Evolutionary conservation across 345 rosid species (phyloP).

Genomic region (Xanthoceras sorbifolium): DNA sequence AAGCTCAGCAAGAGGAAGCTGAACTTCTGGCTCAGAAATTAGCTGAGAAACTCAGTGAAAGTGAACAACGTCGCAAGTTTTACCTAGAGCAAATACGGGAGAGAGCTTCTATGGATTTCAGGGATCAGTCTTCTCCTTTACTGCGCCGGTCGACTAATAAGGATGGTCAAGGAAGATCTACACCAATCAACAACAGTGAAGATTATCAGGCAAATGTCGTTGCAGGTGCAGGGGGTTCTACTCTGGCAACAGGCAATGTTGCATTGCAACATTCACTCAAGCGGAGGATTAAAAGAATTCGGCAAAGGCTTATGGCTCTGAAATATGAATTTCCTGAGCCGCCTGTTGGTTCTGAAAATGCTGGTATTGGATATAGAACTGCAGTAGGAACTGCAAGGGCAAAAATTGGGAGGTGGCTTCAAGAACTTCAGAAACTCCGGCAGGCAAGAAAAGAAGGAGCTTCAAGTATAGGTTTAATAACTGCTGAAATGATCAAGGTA

Average conservation of each 20-base stretch:
- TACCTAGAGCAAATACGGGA: conserved; percentile 78
- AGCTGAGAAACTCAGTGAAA: conserved; percentile 71
- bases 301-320: conserved; percentile 78
- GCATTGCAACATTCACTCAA: conserved; percentile 59
- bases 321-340: conserved; percentile 64
- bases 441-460: conserved; percentile 87
- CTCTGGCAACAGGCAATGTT: conserved; percentile 39
- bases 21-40: conserved; percentile 75
- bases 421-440: conserved; percentile 74
- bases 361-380: conserved; percentile 64
- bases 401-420: conserved; percentile 80
- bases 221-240: conserved; percentile 33
- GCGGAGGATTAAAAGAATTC: conserved; percentile 64
- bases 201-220: conserved; percentile 50
- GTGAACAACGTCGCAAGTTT: conserved; percentile 76
- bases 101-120: conserved; percentile 81
- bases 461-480: conserved; percentile 62
- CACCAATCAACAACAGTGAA: conserved; percentile 45
- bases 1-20: conserved; percentile 88
- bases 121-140: conserved; percentile 80
- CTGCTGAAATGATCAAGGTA: conserved; percentile 79
- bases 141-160: conserved; percentile 51
- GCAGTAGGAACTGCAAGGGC: conserved; percentile 70
- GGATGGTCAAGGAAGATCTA: conserved; percentile 60
- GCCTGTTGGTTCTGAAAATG: conserved; percentile 48